Base-by-base conservation (phyloP, 2,329 filamentous ascomycete species). In the Xylaria digitata region DNA sequence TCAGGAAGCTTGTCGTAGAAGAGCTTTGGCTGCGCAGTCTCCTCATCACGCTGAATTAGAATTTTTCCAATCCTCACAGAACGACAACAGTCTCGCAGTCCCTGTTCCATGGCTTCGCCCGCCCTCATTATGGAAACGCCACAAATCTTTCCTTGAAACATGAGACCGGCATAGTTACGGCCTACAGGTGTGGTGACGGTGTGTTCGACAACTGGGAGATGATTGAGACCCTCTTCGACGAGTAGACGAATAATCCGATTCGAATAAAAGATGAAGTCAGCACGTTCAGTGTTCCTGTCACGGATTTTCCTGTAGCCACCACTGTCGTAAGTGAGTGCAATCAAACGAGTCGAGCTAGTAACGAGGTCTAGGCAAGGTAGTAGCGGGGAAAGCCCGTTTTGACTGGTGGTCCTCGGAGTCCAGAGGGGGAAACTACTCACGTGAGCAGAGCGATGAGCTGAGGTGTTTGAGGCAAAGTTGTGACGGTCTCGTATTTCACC, bases 31-130 rank as follows among this genome's bases (percentile, higher is more conserved):
- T 91, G 88, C 61, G 91, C 87, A 0, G 96, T 98, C 82, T 98
- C 96, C 81, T 99, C 96, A 74, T 99, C 96, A 63, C 96, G 86
- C 82, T 99, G 96, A 76, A 99, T 99, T 74, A 99, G 84, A 70
- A 99, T 99, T 85, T 99, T 99, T 71, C 96, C 96, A 76, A 99
- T 99, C 70, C 96, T 88, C 55, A 99, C 96, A n/a, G 93, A 97
- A 59, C 96, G 91, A 82, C 96, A 99, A 82, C 96, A 99, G 80
- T 99, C 95, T 67, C 96, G 87, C 68, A 99, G 83, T 1, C 95
- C 96, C 81, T 98, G 94, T 82, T 99, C 96, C 96, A 99, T 99
- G 66, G 95, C 93, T 82, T 99, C 96, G 58, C 96, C 96, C 13
- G 96, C 96, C 70, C 96, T 89, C 96, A 99, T 98, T 75, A 99